Evolutionary conservation across 257 asterid genomes (phyloP).

Genomic region (Linaria vulgaris): DNA sequence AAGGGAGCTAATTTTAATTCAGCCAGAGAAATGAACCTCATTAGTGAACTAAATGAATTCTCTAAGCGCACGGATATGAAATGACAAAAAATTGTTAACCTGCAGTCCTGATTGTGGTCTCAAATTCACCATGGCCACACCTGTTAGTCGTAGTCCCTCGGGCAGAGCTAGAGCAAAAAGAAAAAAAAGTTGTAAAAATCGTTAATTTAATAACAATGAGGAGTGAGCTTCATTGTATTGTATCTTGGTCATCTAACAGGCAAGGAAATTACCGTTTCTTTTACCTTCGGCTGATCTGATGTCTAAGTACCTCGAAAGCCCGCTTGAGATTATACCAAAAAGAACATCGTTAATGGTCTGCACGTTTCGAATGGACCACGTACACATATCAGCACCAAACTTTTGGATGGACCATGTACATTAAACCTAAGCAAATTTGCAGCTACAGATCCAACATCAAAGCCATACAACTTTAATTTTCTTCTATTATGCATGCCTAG

Average conservation of each 20-base stretch:
- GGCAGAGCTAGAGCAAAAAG: constrained; percentile 31
- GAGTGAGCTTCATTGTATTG: background rate
- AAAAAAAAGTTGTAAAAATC: too few species aligned
- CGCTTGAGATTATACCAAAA: constrained; percentile 63
- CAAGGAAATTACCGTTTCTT: background rate
- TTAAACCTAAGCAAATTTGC: too few species aligned
- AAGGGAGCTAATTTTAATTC: background rate
- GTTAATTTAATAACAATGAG: background rate
- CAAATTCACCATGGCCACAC: constrained; percentile 71
- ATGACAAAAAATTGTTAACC: constrained; percentile 32
- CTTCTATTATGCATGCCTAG: too few species aligned
- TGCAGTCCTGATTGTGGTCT: constrained; percentile 68
- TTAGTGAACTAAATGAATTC: background rate
- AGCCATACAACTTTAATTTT: too few species aligned
- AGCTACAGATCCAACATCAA: too few species aligned
- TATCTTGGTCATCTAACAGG: background rate
- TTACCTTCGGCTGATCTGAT: constrained; percentile 56
- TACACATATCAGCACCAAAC: too few species aligned
- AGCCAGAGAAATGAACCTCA: background rate
- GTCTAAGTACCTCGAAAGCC: constrained; percentile 68
- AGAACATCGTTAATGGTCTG: constrained; percentile 91
- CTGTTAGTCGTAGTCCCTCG: constrained; percentile 69
- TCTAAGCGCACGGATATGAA: too few species aligned
- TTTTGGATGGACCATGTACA: too few species aligned
- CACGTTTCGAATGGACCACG: constrained; percentile 20